phyloP scores from a whole-genome alignment of 2,329 filamentous ascomycete genomes.

The Talaromyces albobiverticillius region DNA sequence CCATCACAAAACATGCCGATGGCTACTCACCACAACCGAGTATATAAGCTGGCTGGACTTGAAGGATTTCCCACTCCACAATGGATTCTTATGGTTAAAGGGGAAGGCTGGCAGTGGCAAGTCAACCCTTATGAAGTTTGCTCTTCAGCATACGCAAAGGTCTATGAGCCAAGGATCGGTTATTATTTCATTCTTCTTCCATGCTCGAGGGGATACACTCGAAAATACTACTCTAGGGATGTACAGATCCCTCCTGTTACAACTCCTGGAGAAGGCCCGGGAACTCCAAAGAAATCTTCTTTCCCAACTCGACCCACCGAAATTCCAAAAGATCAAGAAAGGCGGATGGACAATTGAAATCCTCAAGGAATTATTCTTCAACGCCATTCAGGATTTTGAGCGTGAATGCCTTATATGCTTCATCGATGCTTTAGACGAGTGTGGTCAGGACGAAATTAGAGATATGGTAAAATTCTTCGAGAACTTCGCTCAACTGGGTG shows the following conservation, averaged over 20 bases:
- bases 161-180: constrained; percentile 11
- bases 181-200: constrained; percentile 50
- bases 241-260: constrained; percentile 50
- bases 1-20: not conserved
- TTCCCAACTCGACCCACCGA: not conserved
- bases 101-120: constrained; percentile 45
- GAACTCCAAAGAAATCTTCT: constrained; percentile 22
- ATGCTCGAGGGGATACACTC: constrained; percentile 42
- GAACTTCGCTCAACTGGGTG: constrained; percentile 22
- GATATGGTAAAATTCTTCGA: constrained; percentile 36
- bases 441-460: constrained; percentile 32
- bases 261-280: constrained; percentile 40
- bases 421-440: constrained; percentile 47
- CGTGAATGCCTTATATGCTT: constrained; percentile 23
- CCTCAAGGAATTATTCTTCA: not conserved
- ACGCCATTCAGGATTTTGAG: not conserved
- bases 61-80: constrained; percentile 13
- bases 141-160: constrained; percentile 17
- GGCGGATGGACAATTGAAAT: not conserved
- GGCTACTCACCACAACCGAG: not conserved
- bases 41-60: constrained; percentile 16
- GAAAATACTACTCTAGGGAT: constrained; percentile 50
- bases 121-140: constrained; percentile 48
- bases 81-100: constrained; percentile 34
- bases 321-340: not conserved